Evolutionary conservation across 306 rosid species (phyloP).

Genomic region (Corylus avellana): DNA sequence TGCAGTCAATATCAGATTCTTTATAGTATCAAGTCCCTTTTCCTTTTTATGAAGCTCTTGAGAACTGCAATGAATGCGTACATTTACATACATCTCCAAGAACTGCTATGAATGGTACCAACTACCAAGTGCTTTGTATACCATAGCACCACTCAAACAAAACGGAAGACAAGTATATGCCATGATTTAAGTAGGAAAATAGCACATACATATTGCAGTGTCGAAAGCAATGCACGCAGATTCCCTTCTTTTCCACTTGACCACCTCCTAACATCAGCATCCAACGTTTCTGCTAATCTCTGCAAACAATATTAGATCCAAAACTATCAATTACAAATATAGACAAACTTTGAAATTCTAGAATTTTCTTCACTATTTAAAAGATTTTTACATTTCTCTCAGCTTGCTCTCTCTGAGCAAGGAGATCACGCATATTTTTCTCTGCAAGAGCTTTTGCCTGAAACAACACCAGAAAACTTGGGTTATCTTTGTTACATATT

Average conservation of each 20-base stretch:
- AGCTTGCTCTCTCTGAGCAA: conserved; percentile 85
- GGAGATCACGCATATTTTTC: conserved; percentile 81
- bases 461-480: conserved; percentile 37
- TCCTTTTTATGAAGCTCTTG: neutral
- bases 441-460: conserved; percentile 95
- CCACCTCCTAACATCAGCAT: conserved; percentile 97
- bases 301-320: conserved; percentile 49
- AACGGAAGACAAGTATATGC: neutral
- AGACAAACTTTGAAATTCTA: conserved; percentile 20
- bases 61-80: neutral
- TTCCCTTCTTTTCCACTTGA: conserved; percentile 98
- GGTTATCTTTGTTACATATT: conserved; percentile 20
- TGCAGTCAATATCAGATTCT: neutral
- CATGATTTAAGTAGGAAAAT: conserved; percentile 8
- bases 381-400: conserved; percentile 70
- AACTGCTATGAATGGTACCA: neutral
- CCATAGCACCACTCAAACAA: neutral
- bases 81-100: neutral
- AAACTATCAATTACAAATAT: conserved; percentile 29
- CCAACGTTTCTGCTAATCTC: conserved; percentile 94
- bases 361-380: neutral
- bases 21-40: neutral
- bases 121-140: neutral
- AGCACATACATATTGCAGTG: conserved; percentile 94
- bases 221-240: conserved; percentile 94